Conservation (phyloP, 805 yeast genomes). For the Zygosaccharomyces pseudorouxii region DNA sequence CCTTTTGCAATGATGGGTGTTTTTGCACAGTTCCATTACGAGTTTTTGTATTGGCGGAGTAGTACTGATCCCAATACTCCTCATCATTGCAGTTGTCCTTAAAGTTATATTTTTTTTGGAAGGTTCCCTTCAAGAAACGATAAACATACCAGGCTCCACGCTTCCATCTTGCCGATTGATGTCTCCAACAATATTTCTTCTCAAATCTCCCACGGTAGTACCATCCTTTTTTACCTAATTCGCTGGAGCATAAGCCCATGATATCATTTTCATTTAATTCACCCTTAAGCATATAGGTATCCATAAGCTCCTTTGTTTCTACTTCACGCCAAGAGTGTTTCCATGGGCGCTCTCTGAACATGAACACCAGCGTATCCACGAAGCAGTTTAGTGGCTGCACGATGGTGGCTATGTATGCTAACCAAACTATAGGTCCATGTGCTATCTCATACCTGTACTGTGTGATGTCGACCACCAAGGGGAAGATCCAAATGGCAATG, state of each 20-base stretch:
- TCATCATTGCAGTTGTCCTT: slow-evolving; percentile 29
- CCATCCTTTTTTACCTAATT: slow-evolving; percentile 32
- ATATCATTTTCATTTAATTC: slow-evolving; percentile 27
- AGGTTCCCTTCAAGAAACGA: slow-evolving; percentile 19
- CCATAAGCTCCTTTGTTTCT: slow-evolving; percentile 21
- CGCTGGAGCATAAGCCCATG: slow-evolving; percentile 20
- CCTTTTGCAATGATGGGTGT: slow-evolving; percentile 5
- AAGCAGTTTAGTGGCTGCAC: slow-evolving; percentile 78
- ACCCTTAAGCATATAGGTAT: slow-evolving; percentile 23
- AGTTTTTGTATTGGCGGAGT: slow-evolving; percentile 5
- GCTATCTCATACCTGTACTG: slow-evolving; percentile 45
- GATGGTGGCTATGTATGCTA: slow-evolving; percentile 63
- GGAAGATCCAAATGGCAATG: slow-evolving; percentile 75
- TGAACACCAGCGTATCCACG: slow-evolving; percentile 70
- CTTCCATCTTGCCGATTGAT: slow-evolving; percentile 25
- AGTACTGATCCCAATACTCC: slow-evolving; percentile 23
- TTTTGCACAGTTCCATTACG: slow-evolving; percentile 2
- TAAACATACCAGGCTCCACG: slow-evolving; percentile 25
- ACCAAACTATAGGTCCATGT: slow-evolving; percentile 56
- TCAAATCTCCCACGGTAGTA: slow-evolving; percentile 29
- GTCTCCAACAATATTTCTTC: slow-evolving; percentile 28
- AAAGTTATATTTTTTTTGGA: slow-evolving; percentile 14
- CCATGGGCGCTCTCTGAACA: slow-evolving; percentile 81
- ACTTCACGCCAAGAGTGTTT: slow-evolving; percentile 37
- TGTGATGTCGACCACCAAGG: slow-evolving; percentile 61